Percentiles rank a stretch among this genome's conserved stretches.
phyloP scores from a whole-genome alignment of 345 rosid species.

The Balakata baccata region DNA sequence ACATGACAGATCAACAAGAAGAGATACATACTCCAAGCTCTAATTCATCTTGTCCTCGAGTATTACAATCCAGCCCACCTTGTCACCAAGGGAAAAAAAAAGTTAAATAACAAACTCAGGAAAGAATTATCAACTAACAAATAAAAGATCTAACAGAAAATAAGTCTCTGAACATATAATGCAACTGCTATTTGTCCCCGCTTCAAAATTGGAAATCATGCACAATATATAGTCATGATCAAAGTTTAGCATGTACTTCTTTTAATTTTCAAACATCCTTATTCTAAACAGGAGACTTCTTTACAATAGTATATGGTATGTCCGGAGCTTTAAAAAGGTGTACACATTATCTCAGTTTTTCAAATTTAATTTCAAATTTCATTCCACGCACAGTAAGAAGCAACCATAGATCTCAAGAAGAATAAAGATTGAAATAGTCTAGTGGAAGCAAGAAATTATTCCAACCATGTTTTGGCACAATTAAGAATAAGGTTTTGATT shows the following conservation, averaged over 20 bases:
- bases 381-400: neutral
- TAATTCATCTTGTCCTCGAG: conserved; percentile 46
- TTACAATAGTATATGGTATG: no score
- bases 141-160: neutral
- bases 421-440: neutral
- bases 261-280: neutral
- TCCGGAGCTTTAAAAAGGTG: neutral
- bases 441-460: neutral
- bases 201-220: neutral
- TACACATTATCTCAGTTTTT: neutral
- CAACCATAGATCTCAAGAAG: neutral
- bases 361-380: neutral
- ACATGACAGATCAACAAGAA: conserved; percentile 13
- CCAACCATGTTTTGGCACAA: neutral
- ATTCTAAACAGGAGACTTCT: neutral
- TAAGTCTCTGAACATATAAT: neutral
- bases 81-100: conserved; percentile 9
- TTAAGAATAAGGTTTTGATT: neutral
- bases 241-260: neutral
- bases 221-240: neutral
- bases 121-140: conserved; percentile 8
- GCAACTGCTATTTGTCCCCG: neutral
- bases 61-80: conserved; percentile 56
- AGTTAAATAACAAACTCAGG: conserved; percentile 1
- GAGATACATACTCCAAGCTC: conserved; percentile 63